Base-by-base conservation (phyloP, 2,329 filamentous ascomycete species). In the Epichloe sibirici region DNA sequence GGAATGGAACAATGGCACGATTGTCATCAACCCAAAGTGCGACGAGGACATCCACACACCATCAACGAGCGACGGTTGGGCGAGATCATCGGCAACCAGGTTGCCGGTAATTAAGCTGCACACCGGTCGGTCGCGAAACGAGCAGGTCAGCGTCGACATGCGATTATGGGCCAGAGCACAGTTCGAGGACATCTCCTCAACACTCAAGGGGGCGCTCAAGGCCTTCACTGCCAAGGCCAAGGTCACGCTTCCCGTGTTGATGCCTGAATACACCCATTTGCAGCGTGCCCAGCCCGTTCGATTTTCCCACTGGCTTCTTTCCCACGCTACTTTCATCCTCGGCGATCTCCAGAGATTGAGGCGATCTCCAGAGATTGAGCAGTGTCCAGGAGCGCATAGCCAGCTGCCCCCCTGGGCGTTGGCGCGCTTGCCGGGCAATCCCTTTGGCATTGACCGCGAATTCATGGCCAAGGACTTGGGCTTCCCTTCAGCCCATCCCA, bases 121-220 rank as follows among this genome's bases (percentile, higher is more conserved):
- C 67, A 88, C 85, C 3, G 77, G 77, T 45, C 77, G 85, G 23
- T 84, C 80, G 66, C 74, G 84, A 56, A 88, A 88, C 61, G 84
- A 88, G 65, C 83, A 88, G 67, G 79, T 88, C 53, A 83, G 82
- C 31, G 86, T 82, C 31, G 85, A 86, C 59, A 84, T 88, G 79
- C 76, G 85, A 43, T 68, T 88, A 58, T 88, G 83, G 84, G 52
- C 62, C n/a, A 57, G 61, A 38, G 59, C 62, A 34, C 53, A 52
- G 45, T 54, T 64, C 47, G 52, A 54, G 12, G 57, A 60, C 39
- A 62, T 63, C 28, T 21, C 49, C 3, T 17, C 17, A 35, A 45
- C 40, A 31, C 13, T 51, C 15, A 51, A 51, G 34, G 42, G 31
- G 11, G 8, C 37, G 5, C 48, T 50, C 2, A 15, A 3, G 9